Base-by-base conservation (phyloP, 768 basidiomycete species). In the Boletus bicolor region DNA sequence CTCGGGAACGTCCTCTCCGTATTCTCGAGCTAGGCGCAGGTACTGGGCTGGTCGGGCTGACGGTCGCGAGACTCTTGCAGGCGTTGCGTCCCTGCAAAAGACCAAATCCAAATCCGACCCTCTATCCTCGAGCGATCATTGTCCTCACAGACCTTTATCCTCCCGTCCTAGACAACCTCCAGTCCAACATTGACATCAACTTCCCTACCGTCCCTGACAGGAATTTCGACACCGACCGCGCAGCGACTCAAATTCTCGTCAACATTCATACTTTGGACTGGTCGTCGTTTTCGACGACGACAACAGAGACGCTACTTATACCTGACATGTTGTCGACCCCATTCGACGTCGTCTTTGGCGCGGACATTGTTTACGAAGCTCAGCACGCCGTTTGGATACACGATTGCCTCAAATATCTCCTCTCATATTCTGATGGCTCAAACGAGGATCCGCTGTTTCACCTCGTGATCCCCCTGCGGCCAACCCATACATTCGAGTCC, bases 381-480 rank as follows among this genome's bases (percentile, higher is more conserved):
- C 67, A 73, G 7, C 82, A 83, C 44, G 77, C 79, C 0, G 24
- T 58, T 1, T 81, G 79, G 78, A 76, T 85, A 57, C 72, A 71
- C 5, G 67, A 70, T 21, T 77, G 76, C 45, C 75, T 82, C 41
- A 57, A 61, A 10, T 61, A 52, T 0, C 68, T 80, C 17, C 72
- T 84, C 32, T 65, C 69, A 15, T 56, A 45, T 42, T 70, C 71
- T 3, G 45, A 55, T 7, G 37, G 35, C 8, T 51, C 46, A 2
- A 26, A 51, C 34, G 37, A 38, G 5, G 51, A 42, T 3, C 60
- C 63, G 2, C 24, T 51, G 4, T 93, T 93, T 68, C 88, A 91
- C 61, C 79, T 93, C 14, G 77, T 91, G 47, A 81, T 92, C n/a
- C 89, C 91, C 1, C 75, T 89, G 5, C 86, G 92, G 0, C 67